These are phyloP conservation scores for Didymella exigua DNA, from an alignment of 2,329 filamentous ascomycete genomes.

Conservation along the genomic window DNA sequence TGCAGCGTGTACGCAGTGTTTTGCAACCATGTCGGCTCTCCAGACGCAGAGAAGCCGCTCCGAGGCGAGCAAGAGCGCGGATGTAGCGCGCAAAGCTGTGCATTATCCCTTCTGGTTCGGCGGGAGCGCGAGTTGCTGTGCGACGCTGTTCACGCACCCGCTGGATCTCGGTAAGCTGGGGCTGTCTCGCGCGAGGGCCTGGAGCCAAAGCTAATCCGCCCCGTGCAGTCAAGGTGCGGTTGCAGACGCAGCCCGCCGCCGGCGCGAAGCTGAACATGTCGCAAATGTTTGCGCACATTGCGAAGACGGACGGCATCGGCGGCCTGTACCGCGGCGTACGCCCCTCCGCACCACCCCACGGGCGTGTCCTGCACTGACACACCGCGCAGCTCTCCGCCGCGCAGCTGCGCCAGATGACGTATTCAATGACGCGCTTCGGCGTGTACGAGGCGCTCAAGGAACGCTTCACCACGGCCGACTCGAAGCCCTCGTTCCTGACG, in stretches of 20 bases:
- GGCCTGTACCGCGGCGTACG: conserved; percentile 84
- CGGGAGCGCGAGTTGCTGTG: conserved; percentile 89
- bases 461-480: conserved; percentile 60
- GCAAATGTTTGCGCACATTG: conserved; percentile 82
- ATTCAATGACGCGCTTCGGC: conserved; percentile 94
- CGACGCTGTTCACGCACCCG: conserved; percentile 89
- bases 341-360: conserved; percentile 15
- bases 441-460: conserved; percentile 94
- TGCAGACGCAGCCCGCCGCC: conserved; percentile 77
- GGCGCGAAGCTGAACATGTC: conserved; percentile 77
- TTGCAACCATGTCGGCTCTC: conserved; percentile 48
- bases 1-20: conserved; percentile 31
- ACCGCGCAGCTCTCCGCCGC: conserved; percentile 76
- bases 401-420: conserved; percentile 87
- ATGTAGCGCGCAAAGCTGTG: conserved; percentile 50
- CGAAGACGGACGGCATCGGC: conserved; percentile 73
- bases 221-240: conserved; percentile 66
- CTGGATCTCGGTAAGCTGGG: conserved; percentile 77
- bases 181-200: background rate
- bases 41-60: conserved; percentile 41
- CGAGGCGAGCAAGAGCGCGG: conserved; percentile 50
- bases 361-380: background rate
- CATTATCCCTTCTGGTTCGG: conserved; percentile 80
- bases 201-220: background rate
- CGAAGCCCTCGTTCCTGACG: conserved; percentile 70